A percentile compares a stretch with the other conserved stretches of the same genome.
These are phyloP conservation scores for Cynara cardunculus DNA, from an alignment of 129 eudicot species.

Conservation along the genomic window DNA sequence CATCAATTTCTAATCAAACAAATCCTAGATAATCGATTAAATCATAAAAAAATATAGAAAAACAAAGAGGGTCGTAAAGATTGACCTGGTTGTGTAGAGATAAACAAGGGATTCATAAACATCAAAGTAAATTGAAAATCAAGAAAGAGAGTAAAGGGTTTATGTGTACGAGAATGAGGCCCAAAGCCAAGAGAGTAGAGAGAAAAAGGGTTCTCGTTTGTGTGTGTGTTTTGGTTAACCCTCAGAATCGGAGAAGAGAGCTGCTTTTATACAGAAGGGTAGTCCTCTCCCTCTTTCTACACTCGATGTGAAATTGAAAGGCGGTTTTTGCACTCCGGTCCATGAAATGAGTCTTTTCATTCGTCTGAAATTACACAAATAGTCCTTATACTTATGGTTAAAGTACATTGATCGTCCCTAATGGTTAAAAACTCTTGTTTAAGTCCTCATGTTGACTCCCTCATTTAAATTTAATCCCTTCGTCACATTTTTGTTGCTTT, in stretches of 20 bases:
- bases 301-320: slow-evolving; percentile 20
- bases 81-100: slow-evolving; percentile 35
- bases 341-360: slow-evolving; percentile 15
- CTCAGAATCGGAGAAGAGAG: slow-evolving; percentile 40
- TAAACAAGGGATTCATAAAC: slow-evolving; percentile 36
- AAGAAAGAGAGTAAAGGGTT: slow-evolving; percentile 17
- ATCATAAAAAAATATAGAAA: not conserved
- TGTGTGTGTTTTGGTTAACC: slow-evolving; percentile 38
- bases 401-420: not conserved
- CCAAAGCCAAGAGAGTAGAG: slow-evolving; percentile 26
- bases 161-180: slow-evolving; percentile 21
- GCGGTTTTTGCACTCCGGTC: slow-evolving; percentile 53
- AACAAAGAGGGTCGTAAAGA: slow-evolving; percentile 8
- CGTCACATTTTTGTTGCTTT: not conserved
- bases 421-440: not conserved
- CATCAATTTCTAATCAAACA: slow-evolving; percentile 1
- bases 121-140: slow-evolving; percentile 31
- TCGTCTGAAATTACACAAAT: not conserved
- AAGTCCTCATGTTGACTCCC: not conserved
- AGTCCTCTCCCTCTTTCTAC: slow-evolving; percentile 12
- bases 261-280: slow-evolving; percentile 27
- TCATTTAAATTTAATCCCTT: not conserved
- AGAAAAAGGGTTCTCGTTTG: slow-evolving; percentile 9
- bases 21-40: slow-evolving; percentile 23
- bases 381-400: not conserved